Evolutionary conservation across 1,284 basidiomycete species (phyloP), one percentile per base, ranked within the genome.

Genomic region (Ceratobasidium sp.): DNA sequence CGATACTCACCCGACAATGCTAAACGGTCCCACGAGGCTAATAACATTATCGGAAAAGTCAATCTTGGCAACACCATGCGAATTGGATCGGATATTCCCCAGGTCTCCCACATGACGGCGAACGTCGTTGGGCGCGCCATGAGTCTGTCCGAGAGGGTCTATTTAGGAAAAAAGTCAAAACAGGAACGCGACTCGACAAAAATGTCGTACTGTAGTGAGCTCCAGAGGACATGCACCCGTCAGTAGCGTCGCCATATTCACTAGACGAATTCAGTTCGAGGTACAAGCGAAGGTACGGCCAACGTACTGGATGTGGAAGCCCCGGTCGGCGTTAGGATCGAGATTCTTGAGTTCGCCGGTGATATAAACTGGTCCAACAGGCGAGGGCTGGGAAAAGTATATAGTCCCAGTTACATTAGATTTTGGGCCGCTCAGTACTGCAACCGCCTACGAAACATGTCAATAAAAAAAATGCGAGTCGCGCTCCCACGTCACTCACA

Each of bases 221-320:
- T 12, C 93, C 93, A 50, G 94, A 88, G 30, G 92, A 92, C 18
- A 87, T 82, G 84, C 94, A 95, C 8, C 93, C 93, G 77, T 88
- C 86, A 48, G 87, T 88, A 80, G 91, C 83, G 83, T 95, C 91
- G 57, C 93, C 93, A 71, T 87, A 88, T 83, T 90, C 88, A 82
- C 93, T 94, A 81, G 33, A 10, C 55, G 44, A 20, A 2, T 30
- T 38, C n/a, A 68, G 33, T 8, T 54, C 6, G 16, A 44, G 14
- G 54, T 38, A 27, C 18, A 46, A 16, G 14, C n/a, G 23, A 30
- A 64, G 10, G 69, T 20, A 27, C 35, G 55, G 46, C 38, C 52
- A n/a, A 86, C 91, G 75, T 79, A 93, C 93, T 95, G 93, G 80
- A 95, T 85, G 84, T 95, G 94, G 86, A 94, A 94, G 2, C 94